These are phyloP conservation scores for Trichophyton mentagrophytes DNA, from an alignment of 2,329 filamentous ascomycete species.

Conservation along the genomic window DNA sequence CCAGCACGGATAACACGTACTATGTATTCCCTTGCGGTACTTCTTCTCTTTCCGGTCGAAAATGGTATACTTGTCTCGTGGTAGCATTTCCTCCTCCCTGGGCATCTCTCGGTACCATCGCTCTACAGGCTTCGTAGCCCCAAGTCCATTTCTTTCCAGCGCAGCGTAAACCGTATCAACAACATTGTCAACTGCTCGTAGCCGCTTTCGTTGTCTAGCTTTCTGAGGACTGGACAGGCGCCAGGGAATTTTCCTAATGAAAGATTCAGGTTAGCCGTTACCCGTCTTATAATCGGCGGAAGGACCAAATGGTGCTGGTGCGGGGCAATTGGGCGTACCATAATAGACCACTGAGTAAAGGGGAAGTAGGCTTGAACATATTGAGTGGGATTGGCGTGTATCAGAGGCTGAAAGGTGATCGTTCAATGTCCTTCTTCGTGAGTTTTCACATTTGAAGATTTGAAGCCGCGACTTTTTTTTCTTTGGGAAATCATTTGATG, in stretches of 20 bases:
- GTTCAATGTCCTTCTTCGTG: not conserved
- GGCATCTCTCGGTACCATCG: slow-evolving; percentile 96
- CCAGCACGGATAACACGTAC: slow-evolving; percentile 43
- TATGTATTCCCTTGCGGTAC: slow-evolving; percentile 95
- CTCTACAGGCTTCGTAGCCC: slow-evolving; percentile 62
- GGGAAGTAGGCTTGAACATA: slow-evolving; percentile 75
- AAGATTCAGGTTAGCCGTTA: not conserved
- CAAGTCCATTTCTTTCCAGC: slow-evolving; percentile 58
- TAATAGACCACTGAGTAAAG: slow-evolving; percentile 66
- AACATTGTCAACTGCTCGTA: slow-evolving; percentile 77
- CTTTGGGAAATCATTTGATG: not conserved
- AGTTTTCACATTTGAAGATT: not conserved
- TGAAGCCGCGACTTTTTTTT: not conserved
- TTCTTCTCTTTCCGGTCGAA: slow-evolving; percentile 93
- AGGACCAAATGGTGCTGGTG: not conserved
- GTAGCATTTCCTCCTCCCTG: slow-evolving; percentile 85
- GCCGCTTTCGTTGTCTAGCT: slow-evolving; percentile 66
- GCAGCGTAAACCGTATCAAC: slow-evolving; percentile 70
- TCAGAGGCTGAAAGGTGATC: slow-evolving; percentile 7
- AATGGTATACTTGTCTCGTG: slow-evolving; percentile 93
- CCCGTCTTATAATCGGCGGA: not conserved
- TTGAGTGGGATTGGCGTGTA: slow-evolving; percentile 11
- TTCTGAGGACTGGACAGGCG: slow-evolving; percentile 87
- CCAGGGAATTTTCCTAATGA: slow-evolving; percentile 81
- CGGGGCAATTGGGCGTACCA: slow-evolving; percentile 43